phyloP scores from a whole-genome alignment of 768 basidiomycete species.

The Rhizopogon rudus region DNA sequence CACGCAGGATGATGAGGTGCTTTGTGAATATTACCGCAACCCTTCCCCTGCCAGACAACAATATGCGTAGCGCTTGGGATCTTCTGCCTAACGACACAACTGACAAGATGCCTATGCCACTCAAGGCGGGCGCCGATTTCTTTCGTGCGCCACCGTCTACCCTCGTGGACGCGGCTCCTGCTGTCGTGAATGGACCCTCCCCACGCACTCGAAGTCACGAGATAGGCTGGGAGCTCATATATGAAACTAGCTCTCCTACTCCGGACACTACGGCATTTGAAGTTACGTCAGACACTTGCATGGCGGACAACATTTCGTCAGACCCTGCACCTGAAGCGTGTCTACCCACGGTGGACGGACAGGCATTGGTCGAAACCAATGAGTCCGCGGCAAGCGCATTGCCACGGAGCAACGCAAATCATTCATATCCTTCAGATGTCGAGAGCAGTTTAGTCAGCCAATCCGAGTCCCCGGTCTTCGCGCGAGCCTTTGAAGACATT shows the following conservation, averaged over 20 bases:
- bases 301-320: neutral
- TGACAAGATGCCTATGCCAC: conserved; percentile 6
- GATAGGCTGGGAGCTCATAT: conserved; percentile 2
- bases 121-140: neutral
- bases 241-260: neutral
- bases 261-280: conserved; percentile 1
- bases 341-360: neutral
- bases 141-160: conserved; percentile 17
- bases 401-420: neutral
- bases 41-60: conserved; percentile 15
- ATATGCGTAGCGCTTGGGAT: conserved; percentile 18
- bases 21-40: conserved; percentile 4
- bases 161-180: conserved; percentile 5
- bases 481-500: conserved; percentile 9
- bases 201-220: neutral
- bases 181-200: conserved; percentile 1
- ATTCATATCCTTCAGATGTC: conserved; percentile 3
- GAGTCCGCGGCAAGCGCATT: neutral
- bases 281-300: neutral
- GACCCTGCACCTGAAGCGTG: neutral
- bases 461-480: neutral
- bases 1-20: conserved; percentile 13
- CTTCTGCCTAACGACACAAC: conserved; percentile 20
- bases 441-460: conserved; percentile 2
- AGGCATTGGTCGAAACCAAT: neutral